Evolutionary conservation across 805 yeast species (phyloP), one percentile per base, ranked within the genome.

Genomic region (Lachancea meyersii): DNA sequence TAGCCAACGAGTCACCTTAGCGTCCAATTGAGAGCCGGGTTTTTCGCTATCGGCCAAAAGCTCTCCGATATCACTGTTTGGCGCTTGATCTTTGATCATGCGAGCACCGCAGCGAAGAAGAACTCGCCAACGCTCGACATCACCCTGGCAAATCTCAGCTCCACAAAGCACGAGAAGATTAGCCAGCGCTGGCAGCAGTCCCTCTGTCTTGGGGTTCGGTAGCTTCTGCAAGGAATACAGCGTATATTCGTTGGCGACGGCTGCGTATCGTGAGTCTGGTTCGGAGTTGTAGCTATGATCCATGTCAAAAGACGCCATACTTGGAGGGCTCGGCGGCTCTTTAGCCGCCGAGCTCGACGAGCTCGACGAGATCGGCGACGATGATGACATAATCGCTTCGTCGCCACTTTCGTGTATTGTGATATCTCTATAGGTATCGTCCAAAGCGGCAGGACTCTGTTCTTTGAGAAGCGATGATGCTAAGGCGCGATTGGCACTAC

Each of bases 91-190:
- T 43, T 70, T 66, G 30, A 86, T 73, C 21, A 85, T 64, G 44
- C 74, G 73, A 35, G 86, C 80, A 1, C 88, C 87, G 71, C 78
- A 72, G 32, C 72, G 71, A 44, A 86, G 65, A 52, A 80, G 76
- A 21, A 75, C 69, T 2, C 82, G 74, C 95, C 95, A 86, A 54
- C 79, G 76, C 28, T 71, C 71, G 27, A 83, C 86, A 58, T 86
- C 94, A 6, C 95, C 95, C 49, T 79, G 74, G 62, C 91, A 85
- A 41, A 86, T 82, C 55, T 84, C 88, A 1, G 86, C 89, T n/a
- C 83, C 86, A 50, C 84, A 76, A 39, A 85, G 67, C 40, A 86
- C 76, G 48, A 85, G 62, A 41, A 82, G 67, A 14, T 81, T 75
- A 1, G 94, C 89, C 35, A 85, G 57, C 14, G 55, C 47, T 46